Conservation (phyloP, 2,329 filamentous ascomycete species). For the Aquanectria penicillioides region DNA sequence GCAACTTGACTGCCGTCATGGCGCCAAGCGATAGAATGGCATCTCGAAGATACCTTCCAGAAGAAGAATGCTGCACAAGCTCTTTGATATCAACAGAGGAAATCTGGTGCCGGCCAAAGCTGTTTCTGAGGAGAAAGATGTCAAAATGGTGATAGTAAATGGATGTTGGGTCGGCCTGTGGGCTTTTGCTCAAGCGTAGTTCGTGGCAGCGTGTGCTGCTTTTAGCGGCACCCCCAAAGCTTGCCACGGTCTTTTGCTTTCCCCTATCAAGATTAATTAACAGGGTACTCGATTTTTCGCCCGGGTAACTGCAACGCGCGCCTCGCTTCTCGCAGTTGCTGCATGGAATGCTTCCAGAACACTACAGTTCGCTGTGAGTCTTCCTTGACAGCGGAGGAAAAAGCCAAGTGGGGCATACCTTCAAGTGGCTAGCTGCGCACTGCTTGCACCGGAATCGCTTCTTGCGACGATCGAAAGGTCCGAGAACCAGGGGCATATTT, state of each 20-base stretch:
- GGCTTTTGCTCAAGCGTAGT: neutral
- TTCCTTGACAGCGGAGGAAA: neutral
- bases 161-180: slow-evolving; percentile 23
- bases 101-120: slow-evolving; percentile 31
- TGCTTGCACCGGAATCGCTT: slow-evolving; percentile 44
- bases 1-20: slow-evolving; percentile 41
- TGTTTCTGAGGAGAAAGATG: slow-evolving; percentile 41
- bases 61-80: slow-evolving; percentile 27
- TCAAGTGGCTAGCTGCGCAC: slow-evolving; percentile 47
- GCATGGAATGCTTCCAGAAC: slow-evolving; percentile 46
- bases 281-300: neutral
- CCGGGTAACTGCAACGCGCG: slow-evolving; percentile 35
- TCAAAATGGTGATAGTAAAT: slow-evolving; percentile 45
- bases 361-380: slow-evolving; percentile 35
- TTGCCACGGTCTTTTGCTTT: slow-evolving; percentile 12
- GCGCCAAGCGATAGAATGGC: slow-evolving; percentile 46
- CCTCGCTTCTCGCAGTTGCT: slow-evolving; percentile 41
- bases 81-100: slow-evolving; percentile 34
- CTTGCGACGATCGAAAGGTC: slow-evolving; percentile 47
- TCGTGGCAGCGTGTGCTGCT: neutral
- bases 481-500: slow-evolving; percentile 43
- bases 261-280: slow-evolving; percentile 38
- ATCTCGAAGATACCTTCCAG: slow-evolving; percentile 35
- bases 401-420: slow-evolving; percentile 33
- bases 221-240: neutral